These are phyloP conservation scores for Phytophthora vignae DNA, from an alignment of 352 stramenopile genomes.

Conservation along the genomic window DNA sequence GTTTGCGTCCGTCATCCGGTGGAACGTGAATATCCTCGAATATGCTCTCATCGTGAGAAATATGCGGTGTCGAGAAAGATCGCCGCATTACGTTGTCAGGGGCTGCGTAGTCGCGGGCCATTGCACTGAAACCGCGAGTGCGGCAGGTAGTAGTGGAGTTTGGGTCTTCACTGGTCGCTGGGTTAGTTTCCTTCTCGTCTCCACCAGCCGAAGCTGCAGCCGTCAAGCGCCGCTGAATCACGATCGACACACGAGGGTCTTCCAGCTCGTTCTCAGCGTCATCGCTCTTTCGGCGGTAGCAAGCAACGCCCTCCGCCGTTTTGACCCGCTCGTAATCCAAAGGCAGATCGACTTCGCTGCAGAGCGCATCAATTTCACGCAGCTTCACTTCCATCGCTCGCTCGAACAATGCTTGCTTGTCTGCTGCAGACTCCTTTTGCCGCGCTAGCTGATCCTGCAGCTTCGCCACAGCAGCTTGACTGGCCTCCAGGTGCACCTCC, in stretches of 20 bases:
- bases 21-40: constrained; percentile 50
- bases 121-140: constrained; percentile 32
- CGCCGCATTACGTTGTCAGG: constrained; percentile 41
- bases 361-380: constrained; percentile 64
- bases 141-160: constrained; percentile 24
- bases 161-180: constrained; percentile 6
- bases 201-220: neutral
- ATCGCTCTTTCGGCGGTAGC: constrained; percentile 51
- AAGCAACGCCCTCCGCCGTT: constrained; percentile 60
- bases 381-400: constrained; percentile 61
- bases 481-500: constrained; percentile 36
- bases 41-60: constrained; percentile 30
- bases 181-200: neutral
- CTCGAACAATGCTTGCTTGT: constrained; percentile 52
- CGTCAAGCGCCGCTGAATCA: constrained; percentile 26
- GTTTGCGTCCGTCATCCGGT: constrained; percentile 63
- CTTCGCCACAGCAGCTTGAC: constrained; percentile 42
- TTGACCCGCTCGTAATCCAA: constrained; percentile 50
- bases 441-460: constrained; percentile 51
- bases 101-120: constrained; percentile 35
- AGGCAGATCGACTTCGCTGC: constrained; percentile 53
- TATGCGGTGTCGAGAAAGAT: constrained; percentile 56
- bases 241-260: constrained; percentile 60
- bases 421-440: constrained; percentile 55
- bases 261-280: constrained; percentile 50